A percentile compares a stretch with the other conserved stretches of the same genome.
Conservation (phyloP, 2,329 filamentous ascomycete species). For the Hymenoscyphus fructigenus region DNA sequence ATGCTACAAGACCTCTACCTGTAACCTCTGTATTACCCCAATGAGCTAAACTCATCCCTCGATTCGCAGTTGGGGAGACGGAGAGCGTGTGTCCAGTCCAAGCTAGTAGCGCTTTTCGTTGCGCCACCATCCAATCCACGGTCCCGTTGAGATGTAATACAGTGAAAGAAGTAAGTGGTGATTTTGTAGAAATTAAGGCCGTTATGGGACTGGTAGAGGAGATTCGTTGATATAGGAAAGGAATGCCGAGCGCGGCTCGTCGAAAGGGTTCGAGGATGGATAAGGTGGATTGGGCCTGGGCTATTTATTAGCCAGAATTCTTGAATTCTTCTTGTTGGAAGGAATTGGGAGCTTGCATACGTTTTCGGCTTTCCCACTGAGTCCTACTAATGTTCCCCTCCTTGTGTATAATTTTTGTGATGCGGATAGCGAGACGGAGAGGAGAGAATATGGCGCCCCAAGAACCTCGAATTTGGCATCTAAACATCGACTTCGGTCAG, state of each 20-base stretch:
- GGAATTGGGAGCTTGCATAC: constrained; percentile 46
- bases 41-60: constrained; percentile 72
- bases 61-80: constrained; percentile 73
- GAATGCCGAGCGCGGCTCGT: constrained; percentile 78
- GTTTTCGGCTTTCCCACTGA: constrained; percentile 89
- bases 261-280: constrained; percentile 82
- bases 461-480: constrained; percentile 95
- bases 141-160: constrained; percentile 89
- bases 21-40: constrained; percentile 92
- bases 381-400: constrained; percentile 83
- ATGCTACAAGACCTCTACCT: constrained; percentile 79
- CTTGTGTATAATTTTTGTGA: constrained; percentile 93
- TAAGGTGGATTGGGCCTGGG: constrained; percentile 80
- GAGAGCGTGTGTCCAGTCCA: constrained; percentile 91
- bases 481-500: constrained; percentile 39
- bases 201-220: constrained; percentile 85
- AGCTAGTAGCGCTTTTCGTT: constrained; percentile 84
- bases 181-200: constrained; percentile 84
- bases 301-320: constrained; percentile 15
- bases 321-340: background rate
- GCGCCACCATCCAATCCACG: constrained; percentile 90
- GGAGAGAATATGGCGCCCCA: constrained; percentile 86
- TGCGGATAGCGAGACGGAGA: constrained; percentile 88
- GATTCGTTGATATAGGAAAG: constrained; percentile 92
- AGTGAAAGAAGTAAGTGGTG: constrained; percentile 80